Conservation (phyloP, 1,284 basidiomycete species). For the Coniferiporia weirii region DNA sequence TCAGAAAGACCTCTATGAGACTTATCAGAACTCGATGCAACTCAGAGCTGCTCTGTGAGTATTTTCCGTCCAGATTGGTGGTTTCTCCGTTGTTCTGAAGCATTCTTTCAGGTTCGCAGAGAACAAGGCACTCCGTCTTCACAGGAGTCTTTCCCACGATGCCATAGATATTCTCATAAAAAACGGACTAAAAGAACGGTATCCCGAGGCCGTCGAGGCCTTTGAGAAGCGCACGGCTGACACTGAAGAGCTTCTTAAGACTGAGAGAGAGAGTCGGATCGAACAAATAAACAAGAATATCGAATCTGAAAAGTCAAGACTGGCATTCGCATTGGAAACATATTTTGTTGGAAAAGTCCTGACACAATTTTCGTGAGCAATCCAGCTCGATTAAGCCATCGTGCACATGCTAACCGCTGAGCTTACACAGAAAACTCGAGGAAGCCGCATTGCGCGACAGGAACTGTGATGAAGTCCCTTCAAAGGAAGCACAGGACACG, state of each 20-base stretch:
- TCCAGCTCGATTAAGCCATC: neutral
- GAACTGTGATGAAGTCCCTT: neutral
- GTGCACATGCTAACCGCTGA: neutral
- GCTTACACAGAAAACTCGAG: conserved; percentile 1
- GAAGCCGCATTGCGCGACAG: neutral
- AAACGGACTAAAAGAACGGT: conserved; percentile 28
- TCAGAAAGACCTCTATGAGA: neutral
- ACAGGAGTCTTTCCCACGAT: conserved; percentile 25
- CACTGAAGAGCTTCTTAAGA: neutral
- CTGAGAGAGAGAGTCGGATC: conserved; percentile 8
- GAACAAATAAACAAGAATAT: neutral
- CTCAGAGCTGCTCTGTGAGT: conserved; percentile 19
- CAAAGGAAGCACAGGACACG: neutral
- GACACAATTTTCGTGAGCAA: conserved; percentile 18
- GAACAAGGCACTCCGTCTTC: conserved; percentile 26
- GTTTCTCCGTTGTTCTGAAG: neutral
- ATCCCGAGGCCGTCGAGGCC: conserved; percentile 22
- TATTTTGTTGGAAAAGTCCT: conserved; percentile 15
- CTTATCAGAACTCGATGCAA: neutral
- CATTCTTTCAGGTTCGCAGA: neutral
- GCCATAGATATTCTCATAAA: conserved; percentile 28
- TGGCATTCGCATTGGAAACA: conserved; percentile 13
- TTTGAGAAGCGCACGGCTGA: conserved; percentile 24
- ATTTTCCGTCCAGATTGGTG: neutral
- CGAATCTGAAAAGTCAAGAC: neutral